Evolutionary conservation across 441 rosid genomes (phyloP).

Genomic region (Euphorbia corollata): DNA sequence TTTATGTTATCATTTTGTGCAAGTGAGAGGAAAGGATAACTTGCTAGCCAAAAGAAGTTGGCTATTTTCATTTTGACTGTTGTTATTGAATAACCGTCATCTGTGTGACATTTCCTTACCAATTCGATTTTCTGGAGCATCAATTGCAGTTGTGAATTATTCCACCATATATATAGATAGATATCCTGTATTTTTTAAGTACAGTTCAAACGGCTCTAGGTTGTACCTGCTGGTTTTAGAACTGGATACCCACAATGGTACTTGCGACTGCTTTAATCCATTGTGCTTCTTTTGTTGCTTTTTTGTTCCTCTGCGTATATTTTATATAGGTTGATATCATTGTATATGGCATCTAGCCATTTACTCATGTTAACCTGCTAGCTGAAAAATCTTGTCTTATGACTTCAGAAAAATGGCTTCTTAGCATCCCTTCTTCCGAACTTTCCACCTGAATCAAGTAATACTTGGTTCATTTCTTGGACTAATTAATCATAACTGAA

Average conservation of each 20-base stretch:
- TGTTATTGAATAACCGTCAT: slow-evolving; percentile 1
- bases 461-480: background rate
- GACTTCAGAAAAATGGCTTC: background rate
- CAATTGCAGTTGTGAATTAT: background rate
- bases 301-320: background rate
- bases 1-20: slow-evolving; percentile 7
- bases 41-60: background rate
- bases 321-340: background rate
- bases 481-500: background rate
- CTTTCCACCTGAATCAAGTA: background rate
- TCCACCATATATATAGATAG: background rate
- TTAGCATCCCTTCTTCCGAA: too few species aligned
- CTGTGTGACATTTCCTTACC: background rate
- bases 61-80: background rate
- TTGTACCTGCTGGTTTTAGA: background rate
- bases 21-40: background rate
- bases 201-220: background rate
- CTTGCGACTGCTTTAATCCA: background rate
- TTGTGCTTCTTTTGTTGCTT: background rate
- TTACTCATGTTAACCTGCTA: background rate
- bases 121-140: background rate
- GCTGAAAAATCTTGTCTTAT: background rate
- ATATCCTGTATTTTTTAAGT: background rate
- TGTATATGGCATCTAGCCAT: slow-evolving; percentile 7
- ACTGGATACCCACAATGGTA: background rate